phyloP scores from a whole-genome alignment of 768 basidiomycete species.

The Kwoniella sp. region DNA sequence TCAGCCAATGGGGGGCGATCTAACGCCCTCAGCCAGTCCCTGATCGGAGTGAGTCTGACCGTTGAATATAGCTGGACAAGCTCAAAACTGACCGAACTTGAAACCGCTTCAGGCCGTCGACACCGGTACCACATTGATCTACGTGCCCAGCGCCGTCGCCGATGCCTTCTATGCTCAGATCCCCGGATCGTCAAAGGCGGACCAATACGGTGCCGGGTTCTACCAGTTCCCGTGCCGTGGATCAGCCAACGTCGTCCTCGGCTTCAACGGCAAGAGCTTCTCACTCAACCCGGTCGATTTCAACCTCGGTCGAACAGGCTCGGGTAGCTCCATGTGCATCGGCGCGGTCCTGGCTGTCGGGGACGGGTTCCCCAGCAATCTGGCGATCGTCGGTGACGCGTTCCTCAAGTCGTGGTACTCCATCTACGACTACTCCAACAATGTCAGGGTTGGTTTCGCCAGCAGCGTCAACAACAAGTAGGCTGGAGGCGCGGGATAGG shows the following conservation, averaged over 20 bases:
- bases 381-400: conserved; percentile 63
- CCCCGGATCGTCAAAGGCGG: conserved; percentile 54
- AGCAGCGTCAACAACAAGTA: conserved; percentile 52
- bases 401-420: conserved; percentile 69
- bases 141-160: conserved; percentile 56
- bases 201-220: conserved; percentile 56
- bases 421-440: conserved; percentile 60
- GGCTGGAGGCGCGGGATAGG: background rate
- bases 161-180: conserved; percentile 58
- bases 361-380: conserved; percentile 55
- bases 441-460: conserved; percentile 59
- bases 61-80: background rate
- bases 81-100: background rate
- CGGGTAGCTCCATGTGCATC: conserved; percentile 56
- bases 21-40: conserved; percentile 51
- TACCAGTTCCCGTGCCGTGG: conserved; percentile 59
- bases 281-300: conserved; percentile 56
- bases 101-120: conserved; percentile 58
- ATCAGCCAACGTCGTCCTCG: conserved; percentile 51
- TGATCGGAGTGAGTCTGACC: conserved; percentile 19
- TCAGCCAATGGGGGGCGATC: conserved; percentile 45
- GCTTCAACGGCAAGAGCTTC: conserved; percentile 54
- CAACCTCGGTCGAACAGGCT: conserved; percentile 55
- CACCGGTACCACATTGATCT: conserved; percentile 65
- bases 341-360: conserved; percentile 58